Percentiles rank a stretch among this genome's conserved stretches.
These are phyloP conservation scores for Marchantia paleacea DNA, from an alignment of 225 moss, liverwort and hornwort genomes.

Conservation along the genomic window DNA sequence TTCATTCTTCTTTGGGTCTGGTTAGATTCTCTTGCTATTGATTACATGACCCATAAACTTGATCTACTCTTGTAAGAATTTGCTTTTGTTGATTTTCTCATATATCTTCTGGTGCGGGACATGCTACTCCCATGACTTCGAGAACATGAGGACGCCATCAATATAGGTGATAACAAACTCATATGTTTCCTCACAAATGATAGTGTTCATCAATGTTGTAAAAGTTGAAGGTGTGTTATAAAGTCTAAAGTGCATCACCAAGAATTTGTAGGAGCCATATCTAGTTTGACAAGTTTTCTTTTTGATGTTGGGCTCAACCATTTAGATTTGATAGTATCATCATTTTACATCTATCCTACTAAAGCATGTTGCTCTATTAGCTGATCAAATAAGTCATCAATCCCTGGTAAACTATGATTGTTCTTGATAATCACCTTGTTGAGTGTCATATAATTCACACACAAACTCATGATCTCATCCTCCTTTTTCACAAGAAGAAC, in stretches of 20 bases:
- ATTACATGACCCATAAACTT: constrained; percentile 5
- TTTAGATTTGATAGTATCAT: no score
- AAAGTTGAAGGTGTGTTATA: constrained; percentile 25
- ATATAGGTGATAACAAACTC: no score
- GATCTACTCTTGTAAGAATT: neutral
- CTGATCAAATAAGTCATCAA: neutral
- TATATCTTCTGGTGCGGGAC: neutral
- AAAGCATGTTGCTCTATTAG: no score
- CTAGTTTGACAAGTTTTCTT: neutral
- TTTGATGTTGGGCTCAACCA: no score
- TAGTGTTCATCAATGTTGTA: constrained; percentile 13
- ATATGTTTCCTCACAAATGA: constrained; percentile 12
- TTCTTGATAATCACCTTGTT: neutral
- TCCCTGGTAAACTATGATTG: neutral
- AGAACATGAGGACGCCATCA: neutral
- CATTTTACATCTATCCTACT: no score
- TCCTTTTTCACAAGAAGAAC: neutral
- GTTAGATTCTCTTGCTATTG: no score
- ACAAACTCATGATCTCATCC: neutral
- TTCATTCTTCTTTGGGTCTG: no score
- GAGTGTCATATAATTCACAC: neutral
- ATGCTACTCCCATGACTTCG: neutral
- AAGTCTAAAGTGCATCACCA: constrained; percentile 16
- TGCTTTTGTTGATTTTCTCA: neutral
- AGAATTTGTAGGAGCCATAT: neutral